Conservation (phyloP, 192 early-diverging fungal species). For the Podila verticillata region DNA sequence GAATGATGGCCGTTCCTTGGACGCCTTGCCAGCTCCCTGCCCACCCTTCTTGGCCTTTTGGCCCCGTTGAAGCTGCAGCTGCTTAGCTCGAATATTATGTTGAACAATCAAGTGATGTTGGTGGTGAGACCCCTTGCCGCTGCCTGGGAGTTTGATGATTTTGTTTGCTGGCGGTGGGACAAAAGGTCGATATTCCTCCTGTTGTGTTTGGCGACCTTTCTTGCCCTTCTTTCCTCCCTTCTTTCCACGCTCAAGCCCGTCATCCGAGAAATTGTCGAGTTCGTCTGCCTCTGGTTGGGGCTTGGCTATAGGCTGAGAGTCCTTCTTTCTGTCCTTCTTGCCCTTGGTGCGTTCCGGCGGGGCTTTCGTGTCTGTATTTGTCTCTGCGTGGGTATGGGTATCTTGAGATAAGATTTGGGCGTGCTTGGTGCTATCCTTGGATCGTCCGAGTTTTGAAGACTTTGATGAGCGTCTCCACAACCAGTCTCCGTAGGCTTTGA, state of each 20-base stretch:
- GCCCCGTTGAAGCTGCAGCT: conserved; percentile 34
- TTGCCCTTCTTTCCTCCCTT: conserved; percentile 44
- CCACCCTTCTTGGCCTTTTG: conserved; percentile 43
- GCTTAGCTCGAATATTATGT: conserved; percentile 39
- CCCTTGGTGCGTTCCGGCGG: neutral
- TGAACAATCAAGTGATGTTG: conserved; percentile 47
- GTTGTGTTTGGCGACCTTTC: conserved; percentile 17
- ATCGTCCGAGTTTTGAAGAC: neutral
- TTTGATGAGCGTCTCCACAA: conserved; percentile 33
- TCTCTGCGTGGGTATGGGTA: neutral
- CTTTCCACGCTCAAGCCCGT: conserved; percentile 25
- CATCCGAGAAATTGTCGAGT: conserved; percentile 17
- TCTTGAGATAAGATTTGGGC: neutral
- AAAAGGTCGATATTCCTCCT: conserved; percentile 17
- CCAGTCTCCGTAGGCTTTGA: conserved; percentile 43
- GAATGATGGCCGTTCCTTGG: conserved; percentile 41
- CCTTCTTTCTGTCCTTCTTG: conserved; percentile 31
- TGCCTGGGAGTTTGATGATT: conserved; percentile 46
- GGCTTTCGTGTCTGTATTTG: neutral
- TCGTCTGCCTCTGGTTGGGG: neutral
- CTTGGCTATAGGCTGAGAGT: neutral
- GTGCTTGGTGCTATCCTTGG: neutral
- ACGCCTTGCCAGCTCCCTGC: conserved; percentile 22
- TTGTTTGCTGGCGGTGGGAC: conserved; percentile 41
- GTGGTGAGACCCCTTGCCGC: conserved; percentile 26